Evolutionary conservation across 495 filamentous ascomycete species (phyloP).

Genomic region (Chaetomium cochliodes): DNA sequence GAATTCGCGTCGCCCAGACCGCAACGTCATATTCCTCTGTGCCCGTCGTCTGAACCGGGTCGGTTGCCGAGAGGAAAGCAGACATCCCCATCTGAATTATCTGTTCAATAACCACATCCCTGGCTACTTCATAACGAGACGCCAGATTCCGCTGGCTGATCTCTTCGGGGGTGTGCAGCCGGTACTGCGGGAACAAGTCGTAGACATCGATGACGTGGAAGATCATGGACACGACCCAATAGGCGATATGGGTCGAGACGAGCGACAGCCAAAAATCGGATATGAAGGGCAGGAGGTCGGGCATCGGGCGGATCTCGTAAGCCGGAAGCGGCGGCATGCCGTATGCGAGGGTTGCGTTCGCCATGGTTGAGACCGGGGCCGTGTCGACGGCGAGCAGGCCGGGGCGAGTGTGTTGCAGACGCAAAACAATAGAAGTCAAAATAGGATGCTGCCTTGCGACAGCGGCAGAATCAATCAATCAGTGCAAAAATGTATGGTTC

Average conservation of each 20-base stretch:
- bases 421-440: conserved; percentile 2
- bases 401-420: conserved; percentile 2
- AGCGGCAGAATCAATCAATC: conserved; percentile 5
- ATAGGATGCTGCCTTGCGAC: conserved; percentile 14
- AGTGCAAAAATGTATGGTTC: conserved; percentile 7
- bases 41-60: conserved; percentile 63
- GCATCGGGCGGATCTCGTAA: conserved; percentile 64
- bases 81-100: conserved; percentile 75
- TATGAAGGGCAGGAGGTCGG: conserved; percentile 71
- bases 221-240: conserved; percentile 83
- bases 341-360: conserved; percentile 43
- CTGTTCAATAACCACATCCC: conserved; percentile 87
- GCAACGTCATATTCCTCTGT: conserved; percentile 80
- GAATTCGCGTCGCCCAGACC: conserved; percentile 73
- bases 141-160: conserved; percentile 83
- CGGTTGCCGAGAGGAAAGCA: conserved; percentile 59
- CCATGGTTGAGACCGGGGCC: conserved; percentile 36
- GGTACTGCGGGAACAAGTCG: conserved; percentile 81
- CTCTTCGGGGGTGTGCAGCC: conserved; percentile 89
- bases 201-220: conserved; percentile 83
- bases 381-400: conserved; percentile 25
- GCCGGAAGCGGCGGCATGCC: conserved; percentile 74
- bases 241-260: conserved; percentile 74
- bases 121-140: conserved; percentile 73
- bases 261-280: conserved; percentile 75